These are phyloP conservation scores for Gossypium stocksii DNA, from an alignment of 345 rosid species.

Conservation along the genomic window DNA sequence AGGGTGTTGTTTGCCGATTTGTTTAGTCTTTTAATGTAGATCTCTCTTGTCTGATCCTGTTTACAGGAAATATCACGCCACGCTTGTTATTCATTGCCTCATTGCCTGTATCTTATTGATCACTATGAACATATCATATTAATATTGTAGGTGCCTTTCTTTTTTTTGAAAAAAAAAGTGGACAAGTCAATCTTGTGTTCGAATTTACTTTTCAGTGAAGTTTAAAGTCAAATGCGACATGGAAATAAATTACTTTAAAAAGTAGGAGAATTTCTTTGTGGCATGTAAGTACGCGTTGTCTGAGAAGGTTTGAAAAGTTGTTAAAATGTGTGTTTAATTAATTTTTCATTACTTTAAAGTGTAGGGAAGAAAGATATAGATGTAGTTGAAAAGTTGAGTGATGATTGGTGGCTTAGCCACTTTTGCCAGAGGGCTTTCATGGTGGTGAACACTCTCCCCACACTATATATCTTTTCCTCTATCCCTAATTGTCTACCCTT, in stretches of 20 bases:
- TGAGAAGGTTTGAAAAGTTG: neutral
- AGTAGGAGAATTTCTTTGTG: no score
- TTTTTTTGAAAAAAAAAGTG: neutral
- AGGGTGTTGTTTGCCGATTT: neutral
- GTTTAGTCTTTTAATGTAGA: slow-evolving; percentile 13
- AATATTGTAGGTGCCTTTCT: neutral
- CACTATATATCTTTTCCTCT: slow-evolving; percentile 10
- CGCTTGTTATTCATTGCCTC: neutral
- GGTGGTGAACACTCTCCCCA: neutral
- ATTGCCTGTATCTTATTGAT: neutral
- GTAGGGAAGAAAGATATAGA: neutral
- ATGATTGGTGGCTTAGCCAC: slow-evolving; percentile 32
- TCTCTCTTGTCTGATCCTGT: neutral
- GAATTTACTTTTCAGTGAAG: neutral
- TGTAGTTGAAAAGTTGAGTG: slow-evolving; percentile 9
- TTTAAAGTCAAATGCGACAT: neutral
- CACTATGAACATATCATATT: neutral
- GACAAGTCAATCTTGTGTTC: neutral
- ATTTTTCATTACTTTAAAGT: neutral
- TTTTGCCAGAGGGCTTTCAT: slow-evolving; percentile 21
- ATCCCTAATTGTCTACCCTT: slow-evolving; percentile 17
- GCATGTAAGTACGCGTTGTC: neutral
- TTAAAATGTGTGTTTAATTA: neutral
- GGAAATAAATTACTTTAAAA: neutral
- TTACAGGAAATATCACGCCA: neutral